phyloP scores from a whole-genome alignment of 1,284 basidiomycete genomes.

The Rhodotorula sp. region DNA sequence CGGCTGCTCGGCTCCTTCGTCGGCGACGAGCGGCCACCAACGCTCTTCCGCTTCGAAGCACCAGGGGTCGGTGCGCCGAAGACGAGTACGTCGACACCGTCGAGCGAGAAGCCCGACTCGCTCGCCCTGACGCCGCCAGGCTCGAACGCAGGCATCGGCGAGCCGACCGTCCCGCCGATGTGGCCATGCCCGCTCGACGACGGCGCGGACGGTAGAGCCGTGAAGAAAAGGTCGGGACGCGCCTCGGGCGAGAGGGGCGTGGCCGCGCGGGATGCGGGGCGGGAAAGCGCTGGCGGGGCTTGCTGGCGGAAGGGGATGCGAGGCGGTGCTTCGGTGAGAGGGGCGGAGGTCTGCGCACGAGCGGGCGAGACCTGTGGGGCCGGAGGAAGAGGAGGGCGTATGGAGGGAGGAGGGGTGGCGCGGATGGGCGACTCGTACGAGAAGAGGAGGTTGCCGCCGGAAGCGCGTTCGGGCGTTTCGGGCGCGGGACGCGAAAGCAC shows the following conservation, averaged over 20 bases:
- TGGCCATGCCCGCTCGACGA: neutral
- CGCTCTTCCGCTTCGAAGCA: neutral
- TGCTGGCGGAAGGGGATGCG: constrained; percentile 25
- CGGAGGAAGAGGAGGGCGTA: neutral
- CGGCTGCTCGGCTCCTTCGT: neutral
- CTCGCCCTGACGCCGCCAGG: constrained; percentile 6
- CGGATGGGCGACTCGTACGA: constrained; percentile 30
- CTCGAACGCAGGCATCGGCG: constrained; percentile 30
- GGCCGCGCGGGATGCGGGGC: neutral
- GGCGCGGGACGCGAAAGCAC: constrained; percentile 18
- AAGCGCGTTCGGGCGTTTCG: constrained; percentile 7
- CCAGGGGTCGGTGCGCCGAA: neutral
- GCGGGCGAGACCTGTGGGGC: neutral
- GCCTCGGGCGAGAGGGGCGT: neutral
- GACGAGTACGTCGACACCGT: constrained; percentile 16
- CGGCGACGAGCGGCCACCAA: neutral
- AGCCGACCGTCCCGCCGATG: constrained; percentile 2
- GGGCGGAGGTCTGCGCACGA: neutral
- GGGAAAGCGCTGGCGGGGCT: constrained; percentile 10
- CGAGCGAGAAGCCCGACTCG: constrained; percentile 24
- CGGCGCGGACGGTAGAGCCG: neutral
- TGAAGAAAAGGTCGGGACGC: constrained; percentile 21
- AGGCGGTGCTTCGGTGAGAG: constrained; percentile 18
- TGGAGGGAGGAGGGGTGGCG: neutral
- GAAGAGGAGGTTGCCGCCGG: constrained; percentile 24